A percentile compares a stretch with the other conserved stretches of the same genome.
Conservation (phyloP, 495 filamentous ascomycete species). For the Podospora pseudoanserina region DNA sequence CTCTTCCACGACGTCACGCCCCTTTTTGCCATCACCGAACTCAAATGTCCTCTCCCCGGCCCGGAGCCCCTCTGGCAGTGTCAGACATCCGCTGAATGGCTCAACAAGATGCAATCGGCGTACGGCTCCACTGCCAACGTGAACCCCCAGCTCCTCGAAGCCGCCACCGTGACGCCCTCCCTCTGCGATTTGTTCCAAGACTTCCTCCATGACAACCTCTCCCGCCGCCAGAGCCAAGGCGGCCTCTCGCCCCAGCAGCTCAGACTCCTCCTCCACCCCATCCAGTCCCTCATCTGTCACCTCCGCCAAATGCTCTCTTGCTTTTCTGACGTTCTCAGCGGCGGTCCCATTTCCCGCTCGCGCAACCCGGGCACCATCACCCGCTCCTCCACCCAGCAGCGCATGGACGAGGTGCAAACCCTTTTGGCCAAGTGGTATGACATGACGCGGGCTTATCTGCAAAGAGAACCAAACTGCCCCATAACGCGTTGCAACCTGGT, state of each 20-base stretch:
- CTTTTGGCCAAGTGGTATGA: slow-evolving; percentile 58
- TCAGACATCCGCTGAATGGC: slow-evolving; percentile 44
- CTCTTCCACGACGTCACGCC: slow-evolving; percentile 60
- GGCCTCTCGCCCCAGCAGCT: slow-evolving; percentile 47
- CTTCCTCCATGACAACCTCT: slow-evolving; percentile 46
- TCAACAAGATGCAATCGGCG: slow-evolving; percentile 46
- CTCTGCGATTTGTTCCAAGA: slow-evolving; percentile 57
- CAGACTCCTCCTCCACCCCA: slow-evolving; percentile 49
- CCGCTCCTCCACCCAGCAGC: slow-evolving; percentile 47
- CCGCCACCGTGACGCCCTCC: slow-evolving; percentile 45
- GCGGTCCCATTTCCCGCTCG: slow-evolving; percentile 32
- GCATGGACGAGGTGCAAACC: slow-evolving; percentile 53
- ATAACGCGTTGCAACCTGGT: slow-evolving; percentile 53
- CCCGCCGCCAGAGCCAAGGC: slow-evolving; percentile 27
- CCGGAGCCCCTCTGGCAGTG: slow-evolving; percentile 52
- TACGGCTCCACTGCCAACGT: slow-evolving; percentile 39
- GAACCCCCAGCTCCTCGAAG: slow-evolving; percentile 37
- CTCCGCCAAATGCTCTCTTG: slow-evolving; percentile 47
- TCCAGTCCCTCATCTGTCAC: slow-evolving; percentile 50
- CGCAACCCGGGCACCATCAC: slow-evolving; percentile 34
- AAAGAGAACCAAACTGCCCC: slow-evolving; percentile 36
- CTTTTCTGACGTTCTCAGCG: slow-evolving; percentile 36
- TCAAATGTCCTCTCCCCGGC: slow-evolving; percentile 55
- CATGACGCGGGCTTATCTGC: slow-evolving; percentile 39
- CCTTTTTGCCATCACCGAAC: slow-evolving; percentile 55